phyloP scores from a whole-genome alignment of 768 basidiomycete genomes.

The Rhodotorula graminis region DNA sequence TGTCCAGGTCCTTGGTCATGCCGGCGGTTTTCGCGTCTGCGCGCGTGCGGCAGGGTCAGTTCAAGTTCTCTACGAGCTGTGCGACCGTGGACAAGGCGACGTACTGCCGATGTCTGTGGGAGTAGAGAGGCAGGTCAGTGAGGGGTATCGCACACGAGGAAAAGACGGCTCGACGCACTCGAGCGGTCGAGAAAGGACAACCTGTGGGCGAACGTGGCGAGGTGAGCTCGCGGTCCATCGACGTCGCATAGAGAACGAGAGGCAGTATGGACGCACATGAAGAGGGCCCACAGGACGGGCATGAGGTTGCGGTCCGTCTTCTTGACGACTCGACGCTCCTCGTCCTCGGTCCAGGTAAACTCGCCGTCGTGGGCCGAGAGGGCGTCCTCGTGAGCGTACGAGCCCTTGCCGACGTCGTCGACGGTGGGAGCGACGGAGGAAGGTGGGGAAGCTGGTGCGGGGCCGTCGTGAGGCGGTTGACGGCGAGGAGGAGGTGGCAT shows the following conservation, averaged over 20 bases:
- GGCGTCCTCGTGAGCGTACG: not conserved
- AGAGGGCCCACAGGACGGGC: conserved; percentile 1
- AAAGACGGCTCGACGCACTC: not conserved
- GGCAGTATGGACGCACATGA: not conserved
- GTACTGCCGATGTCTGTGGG: conserved; percentile 22
- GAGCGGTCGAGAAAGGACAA: conserved; percentile 18
- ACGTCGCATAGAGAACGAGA: too few species aligned
- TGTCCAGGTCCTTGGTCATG: conserved; percentile 1
- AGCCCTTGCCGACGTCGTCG: not conserved
- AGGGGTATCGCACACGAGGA: too few species aligned
- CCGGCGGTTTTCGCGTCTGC: conserved; percentile 17
- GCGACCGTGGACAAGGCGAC: too few species aligned
- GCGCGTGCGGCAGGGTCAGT: not conserved
- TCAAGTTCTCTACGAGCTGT: too few species aligned
- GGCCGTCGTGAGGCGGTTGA: not conserved
- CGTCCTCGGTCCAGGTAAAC: not conserved
- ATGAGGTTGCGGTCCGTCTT: not conserved
- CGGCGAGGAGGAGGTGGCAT: not conserved
- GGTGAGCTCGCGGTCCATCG: too few species aligned
- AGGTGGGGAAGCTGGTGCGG: not conserved
- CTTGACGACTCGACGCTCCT: not conserved
- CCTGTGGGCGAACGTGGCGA: not conserved
- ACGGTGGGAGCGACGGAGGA: not conserved
- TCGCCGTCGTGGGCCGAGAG: not conserved
- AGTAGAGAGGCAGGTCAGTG: accelerated